These are phyloP conservation scores for Huntiella omanensis DNA, from an alignment of 2,329 filamentous ascomycete genomes.

Conservation along the genomic window DNA sequence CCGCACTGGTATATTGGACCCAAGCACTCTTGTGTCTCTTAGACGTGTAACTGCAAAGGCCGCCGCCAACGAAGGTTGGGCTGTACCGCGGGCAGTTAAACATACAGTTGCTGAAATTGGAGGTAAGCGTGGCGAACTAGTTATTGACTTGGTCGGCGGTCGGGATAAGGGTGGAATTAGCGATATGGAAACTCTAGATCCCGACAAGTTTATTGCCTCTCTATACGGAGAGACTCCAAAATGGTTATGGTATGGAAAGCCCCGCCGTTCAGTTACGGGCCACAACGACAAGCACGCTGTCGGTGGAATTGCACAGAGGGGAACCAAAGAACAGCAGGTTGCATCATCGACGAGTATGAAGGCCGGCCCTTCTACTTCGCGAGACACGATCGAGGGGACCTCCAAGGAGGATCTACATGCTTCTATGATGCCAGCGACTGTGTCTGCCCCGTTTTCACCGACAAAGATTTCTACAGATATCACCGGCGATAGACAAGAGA, in stretches of 20 bases:
- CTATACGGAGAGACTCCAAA: constrained; percentile 68
- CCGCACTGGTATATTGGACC: constrained; percentile 60
- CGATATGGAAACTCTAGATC: constrained; percentile 79
- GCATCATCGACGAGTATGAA: constrained; percentile 16
- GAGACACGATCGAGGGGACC: constrained; percentile 12
- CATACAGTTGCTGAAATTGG: constrained; percentile 86
- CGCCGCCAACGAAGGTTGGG: constrained; percentile 75
- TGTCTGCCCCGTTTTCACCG: constrained; percentile 6
- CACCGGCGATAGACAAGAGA: constrained; percentile 18
- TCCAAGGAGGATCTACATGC: constrained; percentile 27
- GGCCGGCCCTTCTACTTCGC: not conserved
- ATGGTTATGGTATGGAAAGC: constrained; percentile 90
- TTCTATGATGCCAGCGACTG: constrained; percentile 20
- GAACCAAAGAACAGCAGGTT: constrained; percentile 9
- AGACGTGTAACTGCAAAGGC: constrained; percentile 78
- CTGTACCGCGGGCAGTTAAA: constrained; percentile 83
- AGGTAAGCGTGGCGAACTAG: constrained; percentile 83
- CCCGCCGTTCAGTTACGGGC: constrained; percentile 40
- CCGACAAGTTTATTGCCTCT: constrained; percentile 64
- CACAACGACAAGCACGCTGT: constrained; percentile 29
- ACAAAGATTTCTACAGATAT: constrained; percentile 2
- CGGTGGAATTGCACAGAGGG: constrained; percentile 15
- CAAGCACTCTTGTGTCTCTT: constrained; percentile 62
- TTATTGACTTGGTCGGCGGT: constrained; percentile 82
- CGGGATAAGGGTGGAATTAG: constrained; percentile 78